Conservation (phyloP, 768 basidiomycete genomes). For the Cystofilobasidium bisporidii region DNA sequence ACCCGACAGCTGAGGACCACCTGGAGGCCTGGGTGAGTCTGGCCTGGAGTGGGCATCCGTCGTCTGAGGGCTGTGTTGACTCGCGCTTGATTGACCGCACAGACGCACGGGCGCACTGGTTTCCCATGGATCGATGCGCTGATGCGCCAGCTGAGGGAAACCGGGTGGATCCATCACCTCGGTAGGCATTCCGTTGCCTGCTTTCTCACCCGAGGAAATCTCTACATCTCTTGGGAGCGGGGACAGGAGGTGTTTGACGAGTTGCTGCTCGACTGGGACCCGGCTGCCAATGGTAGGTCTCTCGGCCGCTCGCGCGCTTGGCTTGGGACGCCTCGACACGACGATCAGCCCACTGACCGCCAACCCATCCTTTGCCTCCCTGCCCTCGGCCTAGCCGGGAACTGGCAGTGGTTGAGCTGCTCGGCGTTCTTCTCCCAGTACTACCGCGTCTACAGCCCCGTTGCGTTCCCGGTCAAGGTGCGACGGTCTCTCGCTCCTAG, state of each 20-base stretch:
- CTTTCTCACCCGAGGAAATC: slow-evolving; percentile 41
- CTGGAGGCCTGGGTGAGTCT: slow-evolving; percentile 35
- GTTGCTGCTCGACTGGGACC: slow-evolving; percentile 42
- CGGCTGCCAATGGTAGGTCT: slow-evolving; percentile 28
- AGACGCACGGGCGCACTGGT: slow-evolving; percentile 38
- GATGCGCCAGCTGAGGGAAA: slow-evolving; percentile 25
- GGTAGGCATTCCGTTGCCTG: slow-evolving; percentile 41
- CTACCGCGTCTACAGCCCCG: slow-evolving; percentile 28
- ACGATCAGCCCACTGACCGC: background rate
- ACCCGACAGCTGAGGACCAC: slow-evolving; percentile 34
- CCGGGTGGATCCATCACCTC: slow-evolving; percentile 43
- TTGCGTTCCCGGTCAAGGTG: slow-evolving; percentile 29
- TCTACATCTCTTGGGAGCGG: slow-evolving; percentile 43
- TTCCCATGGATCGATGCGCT: slow-evolving; percentile 38
- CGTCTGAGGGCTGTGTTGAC: too few relatives aligned
- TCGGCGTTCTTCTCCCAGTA: slow-evolving; percentile 16
- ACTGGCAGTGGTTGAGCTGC: slow-evolving; percentile 43
- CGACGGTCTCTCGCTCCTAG: background rate
- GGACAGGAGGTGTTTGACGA: slow-evolving; percentile 44
- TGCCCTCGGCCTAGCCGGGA: too few relatives aligned
- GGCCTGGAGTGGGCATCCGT: too few relatives aligned
- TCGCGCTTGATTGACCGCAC: too few relatives aligned
- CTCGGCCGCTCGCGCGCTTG: background rate
- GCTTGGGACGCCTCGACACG: background rate
- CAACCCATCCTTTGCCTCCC: too few relatives aligned